These are phyloP conservation scores for Cladophialophora bantiana DNA, from an alignment of 2,329 filamentous ascomycete genomes.

Conservation along the genomic window DNA sequence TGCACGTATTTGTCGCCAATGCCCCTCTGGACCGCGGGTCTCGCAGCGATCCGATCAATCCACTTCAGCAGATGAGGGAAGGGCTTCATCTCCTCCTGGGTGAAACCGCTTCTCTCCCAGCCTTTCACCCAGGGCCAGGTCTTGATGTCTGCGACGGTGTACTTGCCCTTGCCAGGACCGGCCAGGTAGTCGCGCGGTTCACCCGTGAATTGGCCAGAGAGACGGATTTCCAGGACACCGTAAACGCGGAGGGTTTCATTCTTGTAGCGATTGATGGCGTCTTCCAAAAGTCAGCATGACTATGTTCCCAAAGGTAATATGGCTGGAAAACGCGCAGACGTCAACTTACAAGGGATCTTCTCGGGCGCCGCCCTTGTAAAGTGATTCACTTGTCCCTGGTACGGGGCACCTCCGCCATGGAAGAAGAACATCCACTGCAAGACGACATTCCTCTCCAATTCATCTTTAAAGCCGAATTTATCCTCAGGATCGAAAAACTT, in stretches of 20 bases:
- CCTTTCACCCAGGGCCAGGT: slow-evolving; percentile 60
- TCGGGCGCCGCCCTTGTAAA: slow-evolving; percentile 55
- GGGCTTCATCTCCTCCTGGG: slow-evolving; percentile 55
- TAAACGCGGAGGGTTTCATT: slow-evolving; percentile 61
- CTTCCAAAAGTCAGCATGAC: slow-evolving; percentile 26
- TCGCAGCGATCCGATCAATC: slow-evolving; percentile 59
- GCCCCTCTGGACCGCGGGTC: slow-evolving; percentile 57
- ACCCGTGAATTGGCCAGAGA: slow-evolving; percentile 60
- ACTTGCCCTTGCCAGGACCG: slow-evolving; percentile 62
- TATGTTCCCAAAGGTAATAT: background rate
- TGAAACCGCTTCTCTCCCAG: slow-evolving; percentile 54
- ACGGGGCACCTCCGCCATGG: slow-evolving; percentile 43
- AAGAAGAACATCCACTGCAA: slow-evolving; percentile 65
- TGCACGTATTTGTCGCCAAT: slow-evolving; percentile 50
- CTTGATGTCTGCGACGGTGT: slow-evolving; percentile 61
- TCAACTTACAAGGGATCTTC: slow-evolving; percentile 52
- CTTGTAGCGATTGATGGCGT: slow-evolving; percentile 59
- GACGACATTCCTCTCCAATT: slow-evolving; percentile 57
- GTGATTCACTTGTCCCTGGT: slow-evolving; percentile 53
- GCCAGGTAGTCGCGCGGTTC: slow-evolving; percentile 61
- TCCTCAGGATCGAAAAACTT: slow-evolving; percentile 58
- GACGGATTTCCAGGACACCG: slow-evolving; percentile 63
- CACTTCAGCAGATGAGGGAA: slow-evolving; percentile 62
- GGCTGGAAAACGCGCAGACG: background rate
- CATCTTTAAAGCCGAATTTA: slow-evolving; percentile 60